Base-by-base conservation (phyloP, 2,329 filamentous ascomycete genomes). In the Apiospora phragmitis region DNA sequence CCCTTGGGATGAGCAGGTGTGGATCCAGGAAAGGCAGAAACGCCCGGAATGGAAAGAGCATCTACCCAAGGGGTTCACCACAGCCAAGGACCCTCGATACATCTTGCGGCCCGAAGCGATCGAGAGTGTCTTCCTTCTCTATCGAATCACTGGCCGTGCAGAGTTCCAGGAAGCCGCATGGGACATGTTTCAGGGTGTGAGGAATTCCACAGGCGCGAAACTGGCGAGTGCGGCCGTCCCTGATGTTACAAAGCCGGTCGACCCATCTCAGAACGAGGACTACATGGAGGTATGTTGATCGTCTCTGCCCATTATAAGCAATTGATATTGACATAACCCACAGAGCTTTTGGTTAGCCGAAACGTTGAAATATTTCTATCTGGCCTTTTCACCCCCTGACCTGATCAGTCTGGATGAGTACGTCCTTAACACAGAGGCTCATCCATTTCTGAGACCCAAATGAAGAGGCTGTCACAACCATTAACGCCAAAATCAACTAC, bases 271-370 rank as follows among this genome's bases (percentile, higher is more conserved):
- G 59, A 79, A 81, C 69, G 80, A 83, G 65, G 89, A 92, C 75
- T 79, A 78, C 45, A 79, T 78, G 76, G 78, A 80, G 76, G 78
- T 77, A 72, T 47, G 74, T 73, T 45, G 41, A 6, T 29, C n/a
- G 21, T 45, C 26, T n/a, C 6, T 4, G 32, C 18, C 14, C 24
- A 9, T 5, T 45, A 32, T 11, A 7, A 47, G 0, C n/a, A 32
- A 12, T 9, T 9, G n/a, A 12, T 38, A 38, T 24, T 62, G 9
- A 62, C 29, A 12, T 14, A 11, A n/a, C 11, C 21, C 67, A 79
- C 88, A 91, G 78, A 89, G 86, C 70, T 91, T 91, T 75, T 92
- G 89, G 87, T 81, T 89, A 74, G 88, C 87, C 0, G 89, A 92
- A 81, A 92, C 89, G 35, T 77, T 91, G 71, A 92, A 91, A 42